Percentiles rank a stretch among this genome's conserved stretches.
Conservation (phyloP, 139 green algal species). For the Volvox reticuliferus region DNA sequence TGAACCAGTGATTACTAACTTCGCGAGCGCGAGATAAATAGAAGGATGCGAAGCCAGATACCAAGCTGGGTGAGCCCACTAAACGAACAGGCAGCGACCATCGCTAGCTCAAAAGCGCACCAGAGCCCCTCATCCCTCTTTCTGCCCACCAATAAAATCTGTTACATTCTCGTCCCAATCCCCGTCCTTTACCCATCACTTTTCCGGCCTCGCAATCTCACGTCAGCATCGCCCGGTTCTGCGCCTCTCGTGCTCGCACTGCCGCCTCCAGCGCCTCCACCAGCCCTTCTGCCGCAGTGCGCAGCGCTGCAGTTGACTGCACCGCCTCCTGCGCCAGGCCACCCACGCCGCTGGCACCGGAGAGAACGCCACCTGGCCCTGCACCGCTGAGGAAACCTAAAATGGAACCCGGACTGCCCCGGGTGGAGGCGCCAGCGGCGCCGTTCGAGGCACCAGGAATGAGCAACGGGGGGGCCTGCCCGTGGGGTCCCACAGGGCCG, state of each 20-base stretch:
- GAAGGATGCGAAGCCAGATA: too few relatives aligned
- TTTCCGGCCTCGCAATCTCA: neutral
- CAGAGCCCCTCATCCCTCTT: too few relatives aligned
- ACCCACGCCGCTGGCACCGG: neutral
- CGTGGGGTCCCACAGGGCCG: neutral
- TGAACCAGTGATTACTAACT: too few relatives aligned
- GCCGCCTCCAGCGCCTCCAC: neutral
- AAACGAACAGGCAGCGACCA: too few relatives aligned
- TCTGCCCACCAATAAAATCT: too few relatives aligned
- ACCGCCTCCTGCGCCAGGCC: neutral
- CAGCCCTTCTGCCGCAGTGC: neutral
- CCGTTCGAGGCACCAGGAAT: neutral
- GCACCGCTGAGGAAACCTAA: neutral
- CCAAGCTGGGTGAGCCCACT: too few relatives aligned
- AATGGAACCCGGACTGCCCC: neutral
- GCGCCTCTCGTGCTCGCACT: constrained; percentile 3
- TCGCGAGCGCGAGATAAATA: too few relatives aligned
- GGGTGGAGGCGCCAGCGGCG: neutral
- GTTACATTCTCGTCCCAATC: too few relatives aligned
- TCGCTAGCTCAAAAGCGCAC: too few relatives aligned
- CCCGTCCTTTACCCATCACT: too few relatives aligned
- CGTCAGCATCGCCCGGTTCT: constrained; percentile 22
- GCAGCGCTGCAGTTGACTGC: constrained; percentile 5
- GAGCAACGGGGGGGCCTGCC: neutral
- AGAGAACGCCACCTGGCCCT: neutral